Evolutionary conservation across 2,329 filamentous ascomycete genomes (phyloP), one percentile per base, ranked within the genome.

Genomic region (Alternaria sp.): DNA sequence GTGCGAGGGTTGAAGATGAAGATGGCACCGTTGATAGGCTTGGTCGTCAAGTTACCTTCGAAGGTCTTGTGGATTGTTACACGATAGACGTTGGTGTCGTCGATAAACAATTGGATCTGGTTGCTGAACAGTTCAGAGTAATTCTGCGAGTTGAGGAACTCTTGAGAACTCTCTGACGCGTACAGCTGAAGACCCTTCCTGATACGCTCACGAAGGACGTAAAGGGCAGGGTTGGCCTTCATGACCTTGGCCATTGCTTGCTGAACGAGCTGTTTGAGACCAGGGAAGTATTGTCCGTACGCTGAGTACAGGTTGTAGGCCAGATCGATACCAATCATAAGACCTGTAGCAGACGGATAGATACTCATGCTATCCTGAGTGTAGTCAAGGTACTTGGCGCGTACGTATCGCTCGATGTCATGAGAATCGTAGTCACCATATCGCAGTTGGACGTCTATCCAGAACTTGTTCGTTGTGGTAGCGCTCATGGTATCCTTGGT

Each of bases 1-100:
- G 95, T 99, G 60, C 94, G 89, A n/a, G 96, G 95, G 78, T 99
- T 99, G 87, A 99, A 98, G 77, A 99, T 99, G 85, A 99, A 99
- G 78, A 99, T 98, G 46, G 96, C 95, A 77, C 95, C 95, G 79
- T 99, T 99, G 85, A 99, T 99, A 4, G 95, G 95, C 81, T 99
- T 99, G 2, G 95, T 99, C 0, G 95, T 99, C 87, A 99, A 85
- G 78, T 99, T 99, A 72, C 95, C 95, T 80, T 99, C 95, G 65
- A 99, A 99, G 0, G 95, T 99, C 87, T 99, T 99, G 85, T 99
- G 95, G 65, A 99, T 99, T 0, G 95, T 99, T 63, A 99, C 95
- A 83, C 95, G 94, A 78, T 99, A 99, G 53, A 99, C 96, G 74
- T 99, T 99, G 62, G 95, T 99, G 77, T 99, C 95, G 72, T 99